These are phyloP conservation scores for Fusarium pininemorale DNA, from an alignment of 2,329 filamentous ascomycete species.

Conservation along the genomic window DNA sequence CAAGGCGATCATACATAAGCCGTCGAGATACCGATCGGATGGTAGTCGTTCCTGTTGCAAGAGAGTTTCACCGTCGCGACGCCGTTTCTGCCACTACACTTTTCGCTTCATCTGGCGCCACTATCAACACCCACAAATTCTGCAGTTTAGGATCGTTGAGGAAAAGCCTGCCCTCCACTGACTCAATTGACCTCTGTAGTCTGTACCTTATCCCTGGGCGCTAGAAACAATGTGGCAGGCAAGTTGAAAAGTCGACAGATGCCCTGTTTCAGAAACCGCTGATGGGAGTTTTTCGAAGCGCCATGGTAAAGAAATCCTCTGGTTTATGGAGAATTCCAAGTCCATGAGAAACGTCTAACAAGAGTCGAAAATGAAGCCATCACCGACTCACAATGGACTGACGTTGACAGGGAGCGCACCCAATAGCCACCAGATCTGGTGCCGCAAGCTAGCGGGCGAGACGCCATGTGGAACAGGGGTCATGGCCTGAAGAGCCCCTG, in stretches of 20 bases:
- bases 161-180: background rate
- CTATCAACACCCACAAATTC: background rate
- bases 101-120: slow-evolving; percentile 22
- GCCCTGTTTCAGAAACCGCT: slow-evolving; percentile 15
- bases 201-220: background rate
- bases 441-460: slow-evolving; percentile 17
- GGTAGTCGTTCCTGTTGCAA: slow-evolving; percentile 32
- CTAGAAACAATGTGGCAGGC: background rate
- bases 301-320: background rate
- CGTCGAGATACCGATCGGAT: slow-evolving; percentile 24
- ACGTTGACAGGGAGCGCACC: slow-evolving; percentile 10
- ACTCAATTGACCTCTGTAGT: slow-evolving; percentile 2
- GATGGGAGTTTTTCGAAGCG: background rate
- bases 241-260: background rate
- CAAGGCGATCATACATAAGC: slow-evolving; percentile 32
- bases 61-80: slow-evolving; percentile 36
- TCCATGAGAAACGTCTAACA: slow-evolving; percentile 34
- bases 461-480: slow-evolving; percentile 34
- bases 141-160: background rate
- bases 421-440: slow-evolving; percentile 4
- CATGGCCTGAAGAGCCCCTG: slow-evolving; percentile 23
- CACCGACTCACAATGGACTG: slow-evolving; percentile 39
- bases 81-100: slow-evolving; percentile 19
- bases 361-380: slow-evolving; percentile 39
- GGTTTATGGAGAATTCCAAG: slow-evolving; percentile 1